Base-by-base conservation (phyloP, 164 flowering plant species). In the Berberis thunbergii region DNA sequence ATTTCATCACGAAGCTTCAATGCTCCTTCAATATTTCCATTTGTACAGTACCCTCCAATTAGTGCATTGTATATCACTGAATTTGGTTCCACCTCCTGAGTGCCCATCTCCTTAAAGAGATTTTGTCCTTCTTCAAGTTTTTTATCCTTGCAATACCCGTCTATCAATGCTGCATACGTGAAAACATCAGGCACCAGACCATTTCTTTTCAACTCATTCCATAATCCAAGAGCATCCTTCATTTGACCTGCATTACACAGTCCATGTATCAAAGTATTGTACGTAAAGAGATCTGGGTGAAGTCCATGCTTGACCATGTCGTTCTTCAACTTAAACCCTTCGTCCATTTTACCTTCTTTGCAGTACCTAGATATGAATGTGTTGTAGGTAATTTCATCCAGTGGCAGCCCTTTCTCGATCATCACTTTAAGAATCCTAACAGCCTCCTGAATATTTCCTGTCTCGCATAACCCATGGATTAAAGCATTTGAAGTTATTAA, bases 401-500 rank as follows among this genome's bases (percentile, higher is more conserved):
- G 65, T 10, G 61, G 70, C 46, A 82, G 64, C 43, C 81, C 87
- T 64, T 68, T 77, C 1, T 67, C 71, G 45, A 81, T 66, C 85
- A 90, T 86, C 63, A 75, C 77, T 58, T 75, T 78, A 26, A 84
- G 72, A 70, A 84, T 41, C 69, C 49, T 70, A 67, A 70, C 72
- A 59, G 84, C 86, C 57, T 78, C 88, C 42, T 76, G 67, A 73
- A 77, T 69, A 41, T 80, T 75, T 13, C 81, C 84, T 4, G 75
- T 74, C 73, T 73, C 66, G 65, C 84, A 82, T 7, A 87, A 81
- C 42, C 93, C 91, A 72, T 79, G 83, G 63, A 86, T 69, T 13
- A 88, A 74, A 60, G 97, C 89, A 80, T 88, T 90, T 41, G 85
- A 82, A 63, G 95, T 84, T 57, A 72, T 61, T 8, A 72, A 64